Evolutionary conservation across 495 filamentous ascomycete genomes (phyloP).

Genomic region (Xylona heveae): DNA sequence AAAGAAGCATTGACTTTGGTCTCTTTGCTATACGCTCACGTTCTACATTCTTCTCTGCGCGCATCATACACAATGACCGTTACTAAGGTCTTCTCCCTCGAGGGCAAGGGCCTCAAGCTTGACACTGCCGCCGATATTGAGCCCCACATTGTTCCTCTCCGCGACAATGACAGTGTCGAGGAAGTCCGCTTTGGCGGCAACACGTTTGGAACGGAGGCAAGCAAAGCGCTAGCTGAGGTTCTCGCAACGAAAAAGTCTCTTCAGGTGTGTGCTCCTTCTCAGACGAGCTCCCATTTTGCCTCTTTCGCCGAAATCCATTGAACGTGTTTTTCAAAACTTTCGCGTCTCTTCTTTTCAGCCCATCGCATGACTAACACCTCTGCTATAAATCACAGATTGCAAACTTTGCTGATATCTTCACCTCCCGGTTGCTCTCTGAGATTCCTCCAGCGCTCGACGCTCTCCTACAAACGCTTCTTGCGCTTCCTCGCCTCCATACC

Average conservation of each 20-base stretch:
- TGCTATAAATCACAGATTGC: slow-evolving; percentile 29
- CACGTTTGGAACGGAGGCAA: slow-evolving; percentile 76
- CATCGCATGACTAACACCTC: background rate
- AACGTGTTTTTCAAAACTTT: slow-evolving; percentile 2
- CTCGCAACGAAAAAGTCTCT: slow-evolving; percentile 63
- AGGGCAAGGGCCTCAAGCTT: slow-evolving; percentile 78
- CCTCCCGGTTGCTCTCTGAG: slow-evolving; percentile 76
- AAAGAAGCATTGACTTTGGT: slow-evolving; percentile 1
- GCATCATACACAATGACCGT: slow-evolving; percentile 32
- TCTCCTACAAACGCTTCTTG: slow-evolving; percentile 68
- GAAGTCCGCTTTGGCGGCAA: slow-evolving; percentile 73
- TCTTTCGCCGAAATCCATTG: background rate
- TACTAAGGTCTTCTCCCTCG: slow-evolving; percentile 67
- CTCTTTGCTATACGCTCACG: slow-evolving; percentile 3
- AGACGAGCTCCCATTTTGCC: background rate
- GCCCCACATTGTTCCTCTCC: slow-evolving; percentile 55
- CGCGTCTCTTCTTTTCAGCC: no score
- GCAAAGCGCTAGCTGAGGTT: slow-evolving; percentile 57
- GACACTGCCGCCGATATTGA: slow-evolving; percentile 71
- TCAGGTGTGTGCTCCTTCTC: slow-evolving; percentile 23
- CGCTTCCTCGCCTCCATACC: slow-evolving; percentile 63
- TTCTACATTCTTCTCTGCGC: slow-evolving; percentile 14
- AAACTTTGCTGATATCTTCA: slow-evolving; percentile 94
- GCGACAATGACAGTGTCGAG: slow-evolving; percentile 51
- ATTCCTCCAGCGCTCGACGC: slow-evolving; percentile 76